Evolutionary conservation across 257 asterid genomes (phyloP), one percentile per base, ranked within the genome.

Genomic region (Solanum piurae): DNA sequence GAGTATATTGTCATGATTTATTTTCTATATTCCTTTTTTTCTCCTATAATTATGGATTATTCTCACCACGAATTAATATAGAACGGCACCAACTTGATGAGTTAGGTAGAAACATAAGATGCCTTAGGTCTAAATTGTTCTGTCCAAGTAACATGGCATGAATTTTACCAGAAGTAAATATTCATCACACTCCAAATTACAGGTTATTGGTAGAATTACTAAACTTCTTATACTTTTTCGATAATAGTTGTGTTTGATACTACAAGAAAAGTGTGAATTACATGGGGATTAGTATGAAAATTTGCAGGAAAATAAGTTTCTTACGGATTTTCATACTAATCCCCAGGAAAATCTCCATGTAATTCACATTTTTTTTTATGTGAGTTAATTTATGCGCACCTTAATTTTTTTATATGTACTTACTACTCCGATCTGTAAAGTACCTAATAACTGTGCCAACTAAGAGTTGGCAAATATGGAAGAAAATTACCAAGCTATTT

Each of bases 41-140:
- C 40, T 21, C 74, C 52, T 58, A 31, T 9, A 82, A 29, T 82
- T 82, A 82, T 49, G 18, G 69, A 49, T 20, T 82, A 82, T 82
- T 82, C 42, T 82, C 62, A 18, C 40, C 85, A 49, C 7, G 44
- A 49, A 18, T 82, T 29, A 27, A 46, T 9, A 27, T 29, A 82
- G 31, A 82, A 82, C 6, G 44, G 44, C 16, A 29, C 20, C 42
- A 82, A 49, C 69, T 46, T 46, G 85, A 21, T 44, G 42, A 34
- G 85, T 46, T 82, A 46, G 85, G 85, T 88, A 88, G 73, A 46
- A 36, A 83, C 69, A 69, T 44, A 84, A 88, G 90, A 88, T 89
- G 90, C 85, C 88, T 60, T 2, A 69, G 52, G 49, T 60, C 25
- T 74, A 84, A 88, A 29, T 80, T 69, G 84, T 83, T 89, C 8